Base-by-base conservation (phyloP, 345 rosid genomes). In the Hibiscus tridactylites region DNA sequence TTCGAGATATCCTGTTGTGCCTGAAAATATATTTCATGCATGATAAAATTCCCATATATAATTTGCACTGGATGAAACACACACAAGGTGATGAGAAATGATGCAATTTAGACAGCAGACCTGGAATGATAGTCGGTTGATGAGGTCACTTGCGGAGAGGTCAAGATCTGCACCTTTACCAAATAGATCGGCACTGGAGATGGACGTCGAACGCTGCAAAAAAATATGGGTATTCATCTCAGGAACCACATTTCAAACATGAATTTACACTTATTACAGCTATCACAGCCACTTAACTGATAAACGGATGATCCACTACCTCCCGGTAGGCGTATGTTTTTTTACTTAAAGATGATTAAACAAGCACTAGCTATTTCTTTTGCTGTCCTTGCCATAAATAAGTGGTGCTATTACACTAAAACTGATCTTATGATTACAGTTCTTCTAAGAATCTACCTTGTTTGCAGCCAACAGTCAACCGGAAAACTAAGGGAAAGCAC, bases 101-200 rank as follows among this genome's bases (percentile, higher is more conserved):
- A 35, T 28, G 58, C 17, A 21, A 47, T 72, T 21, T 53, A 28
- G 16, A 54, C 61, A 28, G 13, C 71, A 73, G 64, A 96, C 99
- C 91, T 95, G 99, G 86, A 90, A 92, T 17, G 99, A 92, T 28
- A 95, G 78, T 37, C 93, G 81, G 60, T 85, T 90, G 69, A 95
- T 88, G 54, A 95, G 88, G 74, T 95, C 99, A 61, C 97, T 83
- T 1, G 97, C 92, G 68, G 93, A 82, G 71, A 89, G 78, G 73
- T 94, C 97, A 29, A 86, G 29, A 24, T 91, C 95, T 13, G 70
- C 9, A 24, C 58, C 69, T 2, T 82, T 69, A 61, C 99, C 99
- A 71, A 92, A 96, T 68, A 91, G 90, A 83, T 92, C 99, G 69
- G 97, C 93, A 74, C 98, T 92, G 65, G 99, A 96, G 59, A 96